These are phyloP conservation scores for Mucor plumbeus DNA, from an alignment of 371 early-diverging fungal genomes.

Conservation along the genomic window DNA sequence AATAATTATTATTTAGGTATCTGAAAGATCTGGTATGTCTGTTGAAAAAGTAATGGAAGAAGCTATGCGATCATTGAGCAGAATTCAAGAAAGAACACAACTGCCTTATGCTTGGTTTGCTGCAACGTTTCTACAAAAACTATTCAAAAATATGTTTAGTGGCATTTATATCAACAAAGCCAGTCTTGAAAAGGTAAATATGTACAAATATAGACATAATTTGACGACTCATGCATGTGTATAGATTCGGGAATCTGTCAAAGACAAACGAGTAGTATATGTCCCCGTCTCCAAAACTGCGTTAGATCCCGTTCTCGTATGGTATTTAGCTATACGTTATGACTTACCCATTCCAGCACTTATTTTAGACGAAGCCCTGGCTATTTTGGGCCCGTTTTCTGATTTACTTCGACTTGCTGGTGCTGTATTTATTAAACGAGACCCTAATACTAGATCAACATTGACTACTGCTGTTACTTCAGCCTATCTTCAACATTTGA, in stretches of 20 bases:
- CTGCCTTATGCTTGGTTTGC: conserved; percentile 43
- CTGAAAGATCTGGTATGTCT: conserved; percentile 35
- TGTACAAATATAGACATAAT: neutral
- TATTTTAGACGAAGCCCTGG: conserved; percentile 36
- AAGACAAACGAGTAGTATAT: conserved; percentile 34
- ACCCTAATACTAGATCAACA: conserved; percentile 23
- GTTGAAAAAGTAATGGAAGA: conserved; percentile 28
- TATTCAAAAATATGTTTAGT: conserved; percentile 37
- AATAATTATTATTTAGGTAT: conserved; percentile 12
- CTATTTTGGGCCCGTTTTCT: conserved; percentile 36
- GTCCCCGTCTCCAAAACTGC: conserved; percentile 40
- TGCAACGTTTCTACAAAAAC: conserved; percentile 29
- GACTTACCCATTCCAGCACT: conserved; percentile 37
- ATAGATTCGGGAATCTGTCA: conserved; percentile 23
- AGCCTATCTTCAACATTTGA: conserved; percentile 30
- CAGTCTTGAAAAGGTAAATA: conserved; percentile 22
- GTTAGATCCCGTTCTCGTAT: conserved; percentile 37
- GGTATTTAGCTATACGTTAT: conserved; percentile 40
- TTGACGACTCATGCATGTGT: neutral
- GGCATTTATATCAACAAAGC: conserved; percentile 24
- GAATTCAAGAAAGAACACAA: conserved; percentile 43
- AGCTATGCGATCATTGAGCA: conserved; percentile 23
- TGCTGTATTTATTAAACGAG: conserved; percentile 35
- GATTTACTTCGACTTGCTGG: conserved; percentile 37
- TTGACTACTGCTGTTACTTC: conserved; percentile 34